Evolutionary conservation across 495 filamentous ascomycete genomes (phyloP), one percentile per base, ranked within the genome.

Genomic region (Penicillium cataractarum): DNA sequence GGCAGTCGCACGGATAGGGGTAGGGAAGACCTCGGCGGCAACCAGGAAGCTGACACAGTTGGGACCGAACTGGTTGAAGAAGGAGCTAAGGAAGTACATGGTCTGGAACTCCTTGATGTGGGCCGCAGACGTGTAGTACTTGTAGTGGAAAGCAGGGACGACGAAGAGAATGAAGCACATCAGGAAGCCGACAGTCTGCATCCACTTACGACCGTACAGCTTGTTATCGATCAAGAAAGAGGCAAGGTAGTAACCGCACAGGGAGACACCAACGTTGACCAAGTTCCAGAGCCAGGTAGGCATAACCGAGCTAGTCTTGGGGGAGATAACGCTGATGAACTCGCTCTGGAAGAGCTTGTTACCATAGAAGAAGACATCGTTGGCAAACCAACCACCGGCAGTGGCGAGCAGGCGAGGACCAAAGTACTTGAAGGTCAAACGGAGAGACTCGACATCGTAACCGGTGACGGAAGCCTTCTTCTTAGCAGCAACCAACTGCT

Each of bases 1-100:
- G 49, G 93, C 92, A 37, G 92, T 92, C 55, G 92, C 92, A 67
- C 93, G 91, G 62, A 97, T 88, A 5, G 91, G 89, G 0, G 92
- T 96, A 2, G 93, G 93, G 82, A 87, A 97, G 12, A 94, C 90
- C 73, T 97, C 93, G 29, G 91, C 93, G 29, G 93, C 92, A 22
- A 94, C 91, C 60, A 96, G 82, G 88, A 97, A 97, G 54, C 92
- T 93, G 58, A 96, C 91, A 57, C 85, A 86, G 83, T 96, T 97
- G 75, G 93, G 92, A 8, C 93, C 92, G 69, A 97, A 96, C 74
- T 97, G 93, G 82, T 95, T 96, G 87, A 97, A 97, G 82, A 97
- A 96, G 40, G 89, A 92, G 49, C 89, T 90, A 51, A 95, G 74
- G 81, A 93, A 97, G 82, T 96, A 85, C 90, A 97, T 95, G 62